Evolutionary conservation across 2,329 filamentous ascomycete genomes (phyloP), one percentile per base, ranked within the genome.

Genomic region (Huntiella bhutanensis): DNA sequence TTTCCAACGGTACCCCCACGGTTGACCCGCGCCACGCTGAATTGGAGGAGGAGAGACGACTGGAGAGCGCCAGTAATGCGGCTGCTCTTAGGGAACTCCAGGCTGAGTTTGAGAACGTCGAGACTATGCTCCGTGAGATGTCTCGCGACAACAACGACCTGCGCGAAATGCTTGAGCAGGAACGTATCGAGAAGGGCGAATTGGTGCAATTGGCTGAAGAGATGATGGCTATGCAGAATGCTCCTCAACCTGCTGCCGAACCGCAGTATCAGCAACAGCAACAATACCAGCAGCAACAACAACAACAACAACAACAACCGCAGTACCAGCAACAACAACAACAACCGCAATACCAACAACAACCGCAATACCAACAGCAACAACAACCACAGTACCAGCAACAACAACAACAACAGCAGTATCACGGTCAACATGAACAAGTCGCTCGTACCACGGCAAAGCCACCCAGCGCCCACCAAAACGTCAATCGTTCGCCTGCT

Each of bases 121-220:
- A 79, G 54, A 76, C 80, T 4, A 80, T 91, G 48, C 67, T 91
- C 48, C 64, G 66, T 32, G 78, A 77, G 5, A 68, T 91, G 39
- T 75, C 80, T 58, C 65, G 69, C 4, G 81, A 88, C 54, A 83
- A 85, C 52, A 68, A 73, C 32, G 67, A 73, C 33, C 66, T 87
- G 19, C 64, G 79, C 33, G 60, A 65, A 13, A 70, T 82, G 53
- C 68, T 91, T 5, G 77, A 86, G 58, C 67, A 71, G 50, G 83
- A 91, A 62, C 71, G 83, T 5, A 72, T 85, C 15, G 83, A 91
- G 63, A 88, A 91, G 67, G 80, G 82, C 45, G 83, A 88, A 62
- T 67, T 91, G 35, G 83, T 91, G 33, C 73, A 77, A 47, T 71
- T 85, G 4, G 83, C 84, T 1, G 83, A 91, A 59, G 83, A 91